phyloP scores from a whole-genome alignment of 805 yeast species.

The Yarrowia keelungensis region DNA sequence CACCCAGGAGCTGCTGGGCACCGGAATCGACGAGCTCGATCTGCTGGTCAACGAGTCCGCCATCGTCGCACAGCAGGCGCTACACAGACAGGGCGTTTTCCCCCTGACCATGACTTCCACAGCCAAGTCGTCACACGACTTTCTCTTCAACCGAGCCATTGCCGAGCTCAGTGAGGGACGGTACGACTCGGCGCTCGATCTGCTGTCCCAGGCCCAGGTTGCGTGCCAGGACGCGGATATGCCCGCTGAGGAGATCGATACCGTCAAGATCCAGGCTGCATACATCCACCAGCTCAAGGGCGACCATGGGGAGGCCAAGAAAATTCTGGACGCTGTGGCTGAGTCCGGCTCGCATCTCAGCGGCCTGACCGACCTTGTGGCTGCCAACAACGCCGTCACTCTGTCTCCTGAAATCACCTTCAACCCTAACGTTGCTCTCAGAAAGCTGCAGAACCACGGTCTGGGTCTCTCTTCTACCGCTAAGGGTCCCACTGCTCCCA shows the following conservation, averaged over 20 bases:
- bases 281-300: constrained; percentile 57
- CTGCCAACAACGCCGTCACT: constrained; percentile 29
- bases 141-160: constrained; percentile 65
- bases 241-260: constrained; percentile 58
- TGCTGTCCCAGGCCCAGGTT: constrained; percentile 57
- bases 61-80: constrained; percentile 59
- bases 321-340: constrained; percentile 52
- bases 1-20: constrained; percentile 53
- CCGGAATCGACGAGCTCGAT: constrained; percentile 56
- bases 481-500: constrained; percentile 25
- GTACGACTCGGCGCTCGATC: constrained; percentile 52
- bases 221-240: constrained; percentile 58
- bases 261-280: constrained; percentile 66
- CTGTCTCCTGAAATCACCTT: constrained; percentile 24
- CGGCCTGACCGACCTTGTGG: constrained; percentile 38
- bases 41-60: constrained; percentile 67
- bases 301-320: constrained; percentile 51
- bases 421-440: constrained; percentile 43
- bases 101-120: constrained; percentile 41
- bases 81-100: constrained; percentile 40
- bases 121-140: constrained; percentile 57
- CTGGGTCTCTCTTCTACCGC: constrained; percentile 26
- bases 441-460: constrained; percentile 39
- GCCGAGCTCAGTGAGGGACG: constrained; percentile 56
- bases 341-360: constrained; percentile 30